Percentiles rank a stretch among this genome's conserved stretches.
Conservation (phyloP, 352 stramenopile species). For the Phytopythium oedochilum region DNA sequence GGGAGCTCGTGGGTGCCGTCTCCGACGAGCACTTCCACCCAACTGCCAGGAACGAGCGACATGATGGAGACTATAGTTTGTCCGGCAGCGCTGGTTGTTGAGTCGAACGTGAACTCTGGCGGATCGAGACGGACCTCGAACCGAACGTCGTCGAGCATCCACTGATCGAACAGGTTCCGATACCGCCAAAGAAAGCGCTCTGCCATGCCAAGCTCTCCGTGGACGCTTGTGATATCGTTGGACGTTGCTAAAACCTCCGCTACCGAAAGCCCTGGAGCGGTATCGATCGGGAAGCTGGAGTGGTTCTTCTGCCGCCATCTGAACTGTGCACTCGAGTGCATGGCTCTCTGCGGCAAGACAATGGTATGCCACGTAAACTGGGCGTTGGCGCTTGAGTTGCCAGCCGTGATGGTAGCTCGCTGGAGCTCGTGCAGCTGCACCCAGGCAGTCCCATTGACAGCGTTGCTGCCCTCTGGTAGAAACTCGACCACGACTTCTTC, state of each 20-base stretch:
- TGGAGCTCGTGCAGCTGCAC: constrained; percentile 27
- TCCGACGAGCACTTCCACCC: constrained; percentile 35
- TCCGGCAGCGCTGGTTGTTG: constrained; percentile 10
- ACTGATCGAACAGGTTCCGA: constrained; percentile 75
- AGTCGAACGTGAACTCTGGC: constrained; percentile 22
- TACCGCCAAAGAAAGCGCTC: constrained; percentile 55
- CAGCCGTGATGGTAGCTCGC: background rate
- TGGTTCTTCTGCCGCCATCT: constrained; percentile 64
- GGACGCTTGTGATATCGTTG: constrained; percentile 39
- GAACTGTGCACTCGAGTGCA: constrained; percentile 44
- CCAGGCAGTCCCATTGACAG: constrained; percentile 44
- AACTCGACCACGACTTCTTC: constrained; percentile 59
- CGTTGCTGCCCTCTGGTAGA: constrained; percentile 20
- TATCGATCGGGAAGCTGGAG: constrained; percentile 60
- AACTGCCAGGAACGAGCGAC: constrained; percentile 39
- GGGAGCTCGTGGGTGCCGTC: constrained; percentile 60
- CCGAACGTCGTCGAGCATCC: constrained; percentile 53
- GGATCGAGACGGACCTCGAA: constrained; percentile 51
- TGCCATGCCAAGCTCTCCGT: constrained; percentile 21
- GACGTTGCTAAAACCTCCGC: constrained; percentile 19
- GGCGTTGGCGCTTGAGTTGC: background rate
- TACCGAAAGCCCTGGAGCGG: constrained; percentile 15
- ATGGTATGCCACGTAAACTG: constrained; percentile 23
- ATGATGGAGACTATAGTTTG: constrained; percentile 20
- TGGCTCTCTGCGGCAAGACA: constrained; percentile 29